A percentile compares a stretch with the other conserved stretches of the same genome.
Conservation (phyloP, 31 red algal genomes). For the Asparagopsis taxiformis region DNA sequence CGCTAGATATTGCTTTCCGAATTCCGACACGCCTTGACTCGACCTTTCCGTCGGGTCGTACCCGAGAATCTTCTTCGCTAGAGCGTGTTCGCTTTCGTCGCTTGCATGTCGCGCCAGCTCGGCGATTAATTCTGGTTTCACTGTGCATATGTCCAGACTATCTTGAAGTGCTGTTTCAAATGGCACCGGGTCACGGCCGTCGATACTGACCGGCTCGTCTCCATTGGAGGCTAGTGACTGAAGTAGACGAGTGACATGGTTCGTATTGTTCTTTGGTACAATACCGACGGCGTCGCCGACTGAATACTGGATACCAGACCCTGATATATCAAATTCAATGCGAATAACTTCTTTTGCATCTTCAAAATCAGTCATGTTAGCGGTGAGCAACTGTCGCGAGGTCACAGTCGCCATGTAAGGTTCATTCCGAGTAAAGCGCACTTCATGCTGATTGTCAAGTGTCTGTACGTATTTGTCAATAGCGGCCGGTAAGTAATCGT, state of each 20-base stretch:
- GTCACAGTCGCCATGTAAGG: slow-evolving; percentile 66
- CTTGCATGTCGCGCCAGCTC: slow-evolving; percentile 16
- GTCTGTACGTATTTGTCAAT: slow-evolving; percentile 42
- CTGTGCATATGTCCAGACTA: slow-evolving; percentile 52
- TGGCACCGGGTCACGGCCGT: slow-evolving; percentile 4
- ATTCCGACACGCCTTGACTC: background rate
- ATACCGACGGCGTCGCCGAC: slow-evolving; percentile 94
- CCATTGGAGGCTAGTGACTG: slow-evolving; percentile 52
- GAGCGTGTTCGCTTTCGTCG: slow-evolving; percentile 9
- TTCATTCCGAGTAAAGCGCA: slow-evolving; percentile 50
- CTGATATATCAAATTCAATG: slow-evolving; percentile 72
- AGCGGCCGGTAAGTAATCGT: slow-evolving; percentile 50
- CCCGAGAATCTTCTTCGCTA: slow-evolving; percentile 41
- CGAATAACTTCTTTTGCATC: slow-evolving; percentile 74
- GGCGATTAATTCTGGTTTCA: slow-evolving; percentile 49
- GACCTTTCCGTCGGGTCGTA: slow-evolving; percentile 2
- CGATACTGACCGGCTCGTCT: slow-evolving; percentile 51
- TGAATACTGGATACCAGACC: slow-evolving; percentile 65
- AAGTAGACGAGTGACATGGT: slow-evolving; percentile 65
- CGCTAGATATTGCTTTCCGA: slow-evolving; percentile 44
- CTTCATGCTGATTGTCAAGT: background rate
- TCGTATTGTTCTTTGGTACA: slow-evolving; percentile 68
- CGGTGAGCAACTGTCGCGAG: slow-evolving; percentile 39
- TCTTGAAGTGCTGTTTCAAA: slow-evolving; percentile 53
- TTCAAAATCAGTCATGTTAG: background rate